Percentiles rank a stretch among this genome's conserved stretches.
phyloP scores from a whole-genome alignment of 2,329 filamentous ascomycete species.

The Sporothrix pallida region DNA sequence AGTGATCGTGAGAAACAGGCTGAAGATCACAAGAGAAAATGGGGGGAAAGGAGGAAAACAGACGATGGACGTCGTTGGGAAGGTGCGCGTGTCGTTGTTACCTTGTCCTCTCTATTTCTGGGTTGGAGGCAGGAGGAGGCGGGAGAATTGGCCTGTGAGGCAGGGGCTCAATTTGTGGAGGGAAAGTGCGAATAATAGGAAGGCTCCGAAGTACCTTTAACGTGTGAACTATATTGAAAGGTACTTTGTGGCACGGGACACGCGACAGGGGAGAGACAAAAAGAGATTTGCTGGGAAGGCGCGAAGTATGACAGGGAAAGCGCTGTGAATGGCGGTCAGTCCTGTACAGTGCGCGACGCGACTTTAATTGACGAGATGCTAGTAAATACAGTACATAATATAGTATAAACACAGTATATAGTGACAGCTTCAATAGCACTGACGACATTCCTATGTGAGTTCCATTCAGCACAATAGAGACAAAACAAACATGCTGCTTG shows the following conservation, averaged over 20 bases:
- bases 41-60: background rate
- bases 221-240: background rate
- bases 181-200: slow-evolving; percentile 19
- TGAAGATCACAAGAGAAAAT: background rate
- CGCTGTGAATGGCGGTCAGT: slow-evolving; percentile 27
- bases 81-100: slow-evolving; percentile 17
- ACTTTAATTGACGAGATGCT: background rate
- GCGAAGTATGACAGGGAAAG: slow-evolving; percentile 15
- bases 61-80: slow-evolving; percentile 16
- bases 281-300: slow-evolving; percentile 33
- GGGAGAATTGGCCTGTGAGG: slow-evolving; percentile 16
- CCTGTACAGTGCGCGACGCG: slow-evolving; percentile 13
- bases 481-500: slow-evolving; percentile 20
- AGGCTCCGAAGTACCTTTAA: background rate
- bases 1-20: slow-evolving; percentile 6
- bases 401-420: background rate
- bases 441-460: background rate
- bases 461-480: background rate
- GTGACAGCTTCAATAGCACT: background rate
- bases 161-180: background rate
- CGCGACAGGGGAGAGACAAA: slow-evolving; percentile 29
- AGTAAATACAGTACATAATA: background rate
- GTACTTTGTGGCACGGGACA: slow-evolving; percentile 26
- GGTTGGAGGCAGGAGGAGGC: slow-evolving; percentile 17
- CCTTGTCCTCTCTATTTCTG: background rate